A percentile compares a stretch with the other conserved stretches of the same genome.
Conservation (phyloP, 345 rosid genomes). For the Eutrema japonicum region DNA sequence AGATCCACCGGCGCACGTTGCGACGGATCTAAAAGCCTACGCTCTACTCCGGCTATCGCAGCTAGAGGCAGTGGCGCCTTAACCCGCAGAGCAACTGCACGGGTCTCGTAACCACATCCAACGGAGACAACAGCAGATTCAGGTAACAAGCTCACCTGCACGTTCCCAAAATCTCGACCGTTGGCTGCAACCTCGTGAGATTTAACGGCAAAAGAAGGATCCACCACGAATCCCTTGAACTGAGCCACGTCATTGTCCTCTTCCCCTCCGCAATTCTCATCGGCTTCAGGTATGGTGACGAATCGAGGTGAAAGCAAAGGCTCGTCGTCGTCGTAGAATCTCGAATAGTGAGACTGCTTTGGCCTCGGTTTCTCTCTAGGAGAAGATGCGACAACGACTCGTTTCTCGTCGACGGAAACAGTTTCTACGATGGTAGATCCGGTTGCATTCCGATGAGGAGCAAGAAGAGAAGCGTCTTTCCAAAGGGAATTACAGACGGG, state of each 20-base stretch:
- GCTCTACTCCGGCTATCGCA: slow-evolving; percentile 19
- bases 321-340: slow-evolving; percentile 83
- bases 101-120: slow-evolving; percentile 65
- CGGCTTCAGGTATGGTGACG: slow-evolving; percentile 70
- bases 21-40: slow-evolving; percentile 42
- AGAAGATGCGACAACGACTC: slow-evolving; percentile 43
- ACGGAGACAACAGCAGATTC: slow-evolving; percentile 69
- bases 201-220: slow-evolving; percentile 51
- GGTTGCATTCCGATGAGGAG: slow-evolving; percentile 39
- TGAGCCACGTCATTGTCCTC: slow-evolving; percentile 54
- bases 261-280: slow-evolving; percentile 55
- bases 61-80: slow-evolving; percentile 55
- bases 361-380: slow-evolving; percentile 36
- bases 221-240: slow-evolving; percentile 80
- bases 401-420: slow-evolving; percentile 43
- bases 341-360: slow-evolving; percentile 37
- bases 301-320: slow-evolving; percentile 64
- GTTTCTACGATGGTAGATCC: slow-evolving; percentile 29
- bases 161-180: slow-evolving; percentile 53
- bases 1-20: slow-evolving; percentile 79
- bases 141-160: slow-evolving; percentile 60
- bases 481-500: slow-evolving; percentile 78
- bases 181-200: slow-evolving; percentile 49
- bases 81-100: slow-evolving; percentile 61
- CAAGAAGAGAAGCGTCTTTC: slow-evolving; percentile 72